phyloP scores from a whole-genome alignment of 2,329 filamentous ascomycete genomes.

The Xylariaceae sp. region DNA sequence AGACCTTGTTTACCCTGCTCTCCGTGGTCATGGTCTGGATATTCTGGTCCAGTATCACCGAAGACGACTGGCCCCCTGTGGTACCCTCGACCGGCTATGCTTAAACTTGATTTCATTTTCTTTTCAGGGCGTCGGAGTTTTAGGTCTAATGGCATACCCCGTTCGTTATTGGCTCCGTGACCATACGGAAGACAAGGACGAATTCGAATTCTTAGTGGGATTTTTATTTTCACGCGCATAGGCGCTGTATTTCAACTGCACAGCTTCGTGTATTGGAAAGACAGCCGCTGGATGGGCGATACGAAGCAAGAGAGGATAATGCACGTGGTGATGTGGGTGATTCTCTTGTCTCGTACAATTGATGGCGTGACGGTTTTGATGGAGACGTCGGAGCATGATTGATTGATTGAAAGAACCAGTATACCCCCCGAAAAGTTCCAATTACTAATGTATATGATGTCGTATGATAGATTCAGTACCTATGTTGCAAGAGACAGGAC shows the following conservation, averaged over 20 bases:
- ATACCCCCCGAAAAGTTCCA: conserved; percentile 29
- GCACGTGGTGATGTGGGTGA: conserved; percentile 3
- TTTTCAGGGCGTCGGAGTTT: conserved; percentile 32
- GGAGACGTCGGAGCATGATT: not conserved
- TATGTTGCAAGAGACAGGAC: conserved; percentile 16
- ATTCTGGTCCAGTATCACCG: conserved; percentile 99
- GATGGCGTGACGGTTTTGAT: not conserved
- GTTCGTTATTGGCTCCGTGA: conserved; percentile 28
- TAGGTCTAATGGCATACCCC: conserved; percentile 31
- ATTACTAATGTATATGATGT: conserved; percentile 34
- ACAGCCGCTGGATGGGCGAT: conserved; percentile 20
- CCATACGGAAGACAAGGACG: conserved; percentile 12
- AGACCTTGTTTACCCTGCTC: conserved; percentile 85
- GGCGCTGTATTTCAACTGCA: not conserved
- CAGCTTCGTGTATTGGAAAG: conserved; percentile 13
- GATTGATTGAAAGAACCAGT: conserved; percentile 21
- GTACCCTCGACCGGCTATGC: conserved; percentile 38
- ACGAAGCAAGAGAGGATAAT: conserved; percentile 15
- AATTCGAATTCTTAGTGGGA: conserved; percentile 17
- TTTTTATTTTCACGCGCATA: conserved; percentile 14
- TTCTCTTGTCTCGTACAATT: conserved; percentile 3
- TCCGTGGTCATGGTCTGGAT: conserved; percentile 81
- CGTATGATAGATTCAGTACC: conserved; percentile 32
- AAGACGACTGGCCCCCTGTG: conserved; percentile 85
- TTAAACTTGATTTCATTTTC: conserved; percentile 23